Base-by-base conservation (phyloP, 768 basidiomycete species). In the Vishniacozyma victoriae region DNA sequence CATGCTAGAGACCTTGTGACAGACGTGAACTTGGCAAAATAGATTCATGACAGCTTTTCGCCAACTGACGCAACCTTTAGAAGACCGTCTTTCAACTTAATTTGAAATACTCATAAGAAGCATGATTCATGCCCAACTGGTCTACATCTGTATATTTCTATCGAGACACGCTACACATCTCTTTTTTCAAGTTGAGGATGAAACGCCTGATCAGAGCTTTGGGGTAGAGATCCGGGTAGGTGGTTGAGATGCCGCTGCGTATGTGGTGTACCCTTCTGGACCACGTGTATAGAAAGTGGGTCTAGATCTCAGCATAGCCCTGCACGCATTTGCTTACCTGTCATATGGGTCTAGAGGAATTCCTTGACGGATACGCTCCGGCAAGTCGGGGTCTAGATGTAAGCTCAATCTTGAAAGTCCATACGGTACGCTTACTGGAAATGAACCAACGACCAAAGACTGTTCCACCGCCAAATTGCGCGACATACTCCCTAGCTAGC, bases 241-340 rank as follows among this genome's bases (percentile, higher is more conserved):
- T 14, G 52, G 46, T 29, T 45, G 42, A 16, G 46, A 54, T 22
- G 15, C 42, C 13, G 41, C 4, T 5, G 18, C 11, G 27, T 54
- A 54, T 5, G 41, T 45, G 15, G 52, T 55, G 41, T 57, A 57
- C 6, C 55, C 55, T 22, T 53, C 31, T 4, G 42, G 29, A 20
- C 55, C 55, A 2, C 47, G 50, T 15, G 55, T 46, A 42, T 57
- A 57, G 55, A 57, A 57, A 3, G 55, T 57, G 11, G 51, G 44
- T 50, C 46, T 47, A 27, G 18, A 13, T 4, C n/a, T 3, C 7
- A 3, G 13, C n/a, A n/a, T n/a, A n/a, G n/a, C n/a, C n/a, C n/a
- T n/a, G n/a, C n/a, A n/a, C n/a, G 16, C 14, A 3, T 6, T n/a
- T 4, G 39, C 46, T 38, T 35, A 51, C 48, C 55, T 11, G 37